phyloP scores from a whole-genome alignment of 139 green algal genomes.

The Protoeuglena noctilucae region DNA sequence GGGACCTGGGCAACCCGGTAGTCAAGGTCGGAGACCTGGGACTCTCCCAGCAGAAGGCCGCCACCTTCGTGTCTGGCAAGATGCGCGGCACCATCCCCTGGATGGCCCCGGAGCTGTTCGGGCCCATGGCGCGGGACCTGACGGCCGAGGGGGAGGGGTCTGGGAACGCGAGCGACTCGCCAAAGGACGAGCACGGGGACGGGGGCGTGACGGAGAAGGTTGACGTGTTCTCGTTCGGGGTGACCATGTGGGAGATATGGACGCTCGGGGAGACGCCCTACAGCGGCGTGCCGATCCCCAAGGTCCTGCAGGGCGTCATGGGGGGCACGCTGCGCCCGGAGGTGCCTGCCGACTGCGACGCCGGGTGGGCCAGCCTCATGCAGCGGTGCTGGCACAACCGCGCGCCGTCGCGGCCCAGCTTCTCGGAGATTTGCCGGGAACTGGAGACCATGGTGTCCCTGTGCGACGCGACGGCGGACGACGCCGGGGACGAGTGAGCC shows the following conservation, averaged over 20 bases:
- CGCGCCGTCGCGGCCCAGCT: slow-evolving; percentile 23
- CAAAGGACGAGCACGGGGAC: slow-evolving; percentile 14
- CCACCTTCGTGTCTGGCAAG: slow-evolving; percentile 46
- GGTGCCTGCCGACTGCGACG: slow-evolving; percentile 26
- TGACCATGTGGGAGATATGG: slow-evolving; percentile 51
- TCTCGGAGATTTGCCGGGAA: slow-evolving; percentile 24
- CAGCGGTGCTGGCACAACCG: slow-evolving; percentile 34
- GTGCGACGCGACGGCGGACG: no score
- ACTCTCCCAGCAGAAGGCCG: slow-evolving; percentile 47
- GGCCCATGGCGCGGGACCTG: neutral
- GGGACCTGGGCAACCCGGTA: slow-evolving; percentile 27
- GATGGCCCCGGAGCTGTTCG: slow-evolving; percentile 68
- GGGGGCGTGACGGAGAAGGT: slow-evolving; percentile 26
- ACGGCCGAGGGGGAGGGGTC: no score
- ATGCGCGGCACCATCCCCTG: slow-evolving; percentile 43
- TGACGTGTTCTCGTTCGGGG: slow-evolving; percentile 37
- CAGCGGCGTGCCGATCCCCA: slow-evolving; percentile 16
- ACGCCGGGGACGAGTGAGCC: no score
- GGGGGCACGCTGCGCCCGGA: slow-evolving; percentile 27
- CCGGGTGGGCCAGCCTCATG: slow-evolving; percentile 36
- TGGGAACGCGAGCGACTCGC: no score
- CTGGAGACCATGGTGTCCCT: slow-evolving; percentile 25
- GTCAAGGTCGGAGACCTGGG: slow-evolving; percentile 63
- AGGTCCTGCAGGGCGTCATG: slow-evolving; percentile 35
- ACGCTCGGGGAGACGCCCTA: slow-evolving; percentile 36